Conservation (phyloP, 768 basidiomycete species). For the Xerocomellus dryophilus region DNA sequence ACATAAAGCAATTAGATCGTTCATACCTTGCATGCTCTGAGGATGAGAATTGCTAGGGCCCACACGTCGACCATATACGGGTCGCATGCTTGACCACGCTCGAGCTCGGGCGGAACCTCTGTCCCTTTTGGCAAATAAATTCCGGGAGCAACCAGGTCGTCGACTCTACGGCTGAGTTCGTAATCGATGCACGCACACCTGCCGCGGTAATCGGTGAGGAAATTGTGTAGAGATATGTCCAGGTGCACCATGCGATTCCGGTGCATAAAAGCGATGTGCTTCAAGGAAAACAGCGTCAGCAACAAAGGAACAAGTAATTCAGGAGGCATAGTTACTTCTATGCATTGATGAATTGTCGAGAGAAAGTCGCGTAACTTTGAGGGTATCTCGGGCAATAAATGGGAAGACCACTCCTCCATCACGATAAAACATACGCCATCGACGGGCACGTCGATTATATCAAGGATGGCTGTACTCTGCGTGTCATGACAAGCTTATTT, state of each 20-base stretch:
- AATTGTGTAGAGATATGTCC: slow-evolving; percentile 68
- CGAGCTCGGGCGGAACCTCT: slow-evolving; percentile 70
- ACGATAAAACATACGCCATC: slow-evolving; percentile 65
- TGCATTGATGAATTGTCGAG: slow-evolving; percentile 58
- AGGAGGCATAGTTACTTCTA: slow-evolving; percentile 49
- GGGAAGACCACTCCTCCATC: slow-evolving; percentile 78
- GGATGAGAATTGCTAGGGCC: slow-evolving; percentile 63
- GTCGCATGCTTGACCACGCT: slow-evolving; percentile 45
- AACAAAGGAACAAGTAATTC: neutral
- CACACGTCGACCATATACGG: slow-evolving; percentile 75
- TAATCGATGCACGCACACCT: slow-evolving; percentile 74
- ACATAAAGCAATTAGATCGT: neutral
- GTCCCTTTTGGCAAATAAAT: slow-evolving; percentile 51
- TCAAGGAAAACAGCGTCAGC: slow-evolving; percentile 1
- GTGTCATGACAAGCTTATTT: slow-evolving; percentile 5
- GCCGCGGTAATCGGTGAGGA: slow-evolving; percentile 62
- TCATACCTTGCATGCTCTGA: slow-evolving; percentile 63
- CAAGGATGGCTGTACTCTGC: slow-evolving; percentile 53
- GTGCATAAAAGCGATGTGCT: slow-evolving; percentile 76
- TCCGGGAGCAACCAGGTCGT: slow-evolving; percentile 35
- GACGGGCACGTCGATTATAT: slow-evolving; percentile 51
- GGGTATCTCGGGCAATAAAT: slow-evolving; percentile 50
- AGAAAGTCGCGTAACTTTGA: slow-evolving; percentile 54
- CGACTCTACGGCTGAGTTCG: slow-evolving; percentile 59
- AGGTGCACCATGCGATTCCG: slow-evolving; percentile 61